These are phyloP conservation scores for Dillenia suffruticosa DNA, from an alignment of 164 flowering plant genomes.

Conservation along the genomic window DNA sequence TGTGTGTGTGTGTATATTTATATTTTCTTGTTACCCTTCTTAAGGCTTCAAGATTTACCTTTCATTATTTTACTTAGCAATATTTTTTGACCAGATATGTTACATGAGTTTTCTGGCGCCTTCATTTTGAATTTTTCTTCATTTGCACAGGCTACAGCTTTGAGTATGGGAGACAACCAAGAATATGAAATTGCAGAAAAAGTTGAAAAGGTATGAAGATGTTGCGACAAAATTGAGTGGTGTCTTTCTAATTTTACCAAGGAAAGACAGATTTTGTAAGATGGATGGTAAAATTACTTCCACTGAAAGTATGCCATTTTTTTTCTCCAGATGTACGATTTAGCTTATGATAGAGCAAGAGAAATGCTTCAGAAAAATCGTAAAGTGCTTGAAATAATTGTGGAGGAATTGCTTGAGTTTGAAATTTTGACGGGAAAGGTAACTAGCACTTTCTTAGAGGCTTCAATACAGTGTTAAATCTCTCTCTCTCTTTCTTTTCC, in stretches of 20 bases:
- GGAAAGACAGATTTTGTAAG: not conserved
- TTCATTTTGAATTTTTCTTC: constrained; percentile 9
- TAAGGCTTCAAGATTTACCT: too few relatives aligned
- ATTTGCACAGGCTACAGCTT: constrained; percentile 43
- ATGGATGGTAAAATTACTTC: constrained; percentile 4
- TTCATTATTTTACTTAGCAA: too few relatives aligned
- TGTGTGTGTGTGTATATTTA: too few relatives aligned
- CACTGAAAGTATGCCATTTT: not conserved
- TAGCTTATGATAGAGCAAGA: constrained; percentile 77
- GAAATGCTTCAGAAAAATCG: constrained; percentile 67
- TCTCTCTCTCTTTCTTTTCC: too few relatives aligned
- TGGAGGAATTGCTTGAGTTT: constrained; percentile 73
- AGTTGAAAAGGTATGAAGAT: constrained; percentile 66
- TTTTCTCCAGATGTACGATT: constrained; percentile 56
- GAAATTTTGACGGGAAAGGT: constrained; percentile 88
- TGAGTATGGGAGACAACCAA: constrained; percentile 80
- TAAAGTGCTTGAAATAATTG: constrained; percentile 65
- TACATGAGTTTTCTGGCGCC: not conserved
- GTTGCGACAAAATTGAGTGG: not conserved
- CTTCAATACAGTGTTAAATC: too few relatives aligned
- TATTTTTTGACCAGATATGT: too few relatives aligned
- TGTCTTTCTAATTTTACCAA: too few relatives aligned
- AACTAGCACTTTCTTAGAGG: constrained; percentile 6
- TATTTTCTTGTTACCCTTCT: too few relatives aligned
- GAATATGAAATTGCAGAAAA: constrained; percentile 77